Conservation (phyloP, 805 yeast species). For the Yamadazyma kitorensis region DNA sequence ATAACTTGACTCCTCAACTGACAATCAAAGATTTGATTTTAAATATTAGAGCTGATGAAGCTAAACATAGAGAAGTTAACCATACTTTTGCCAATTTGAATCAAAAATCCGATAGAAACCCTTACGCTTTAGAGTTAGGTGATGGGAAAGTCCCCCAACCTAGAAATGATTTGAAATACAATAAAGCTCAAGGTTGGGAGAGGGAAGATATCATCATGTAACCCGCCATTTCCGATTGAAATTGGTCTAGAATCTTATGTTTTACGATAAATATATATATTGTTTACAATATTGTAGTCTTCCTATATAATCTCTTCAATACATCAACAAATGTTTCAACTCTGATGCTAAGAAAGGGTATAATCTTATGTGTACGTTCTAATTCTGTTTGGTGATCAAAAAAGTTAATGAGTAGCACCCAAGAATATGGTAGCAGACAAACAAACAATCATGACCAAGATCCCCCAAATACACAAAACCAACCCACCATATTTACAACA, state of each 20-base stretch:
- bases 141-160: conserved; percentile 39
- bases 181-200: conserved; percentile 41
- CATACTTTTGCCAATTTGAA: conserved; percentile 69
- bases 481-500: conserved; percentile 40
- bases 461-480: conserved; percentile 50
- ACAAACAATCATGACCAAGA: conserved; percentile 53
- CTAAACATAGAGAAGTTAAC: conserved; percentile 76
- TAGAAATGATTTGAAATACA: conserved; percentile 27
- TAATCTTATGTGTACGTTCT: no score
- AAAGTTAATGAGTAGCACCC: conserved; percentile 17
- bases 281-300: no score
- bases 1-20: conserved; percentile 46
- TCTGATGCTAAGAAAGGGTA: no score
- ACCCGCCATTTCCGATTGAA: no score
- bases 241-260: no score
- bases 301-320: no score
- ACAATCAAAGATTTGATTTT: conserved; percentile 58
- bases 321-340: no score
- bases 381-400: neutral
- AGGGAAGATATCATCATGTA: conserved; percentile 32
- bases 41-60: conserved; percentile 71
- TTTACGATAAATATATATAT: no score
- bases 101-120: conserved; percentile 58
- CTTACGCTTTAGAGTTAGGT: conserved; percentile 52
- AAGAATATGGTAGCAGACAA: conserved; percentile 47